A percentile compares a stretch with the other conserved stretches of the same genome.
phyloP scores from a whole-genome alignment of 2,329 filamentous ascomycete species.

The Magnaporthales sp. region DNA sequence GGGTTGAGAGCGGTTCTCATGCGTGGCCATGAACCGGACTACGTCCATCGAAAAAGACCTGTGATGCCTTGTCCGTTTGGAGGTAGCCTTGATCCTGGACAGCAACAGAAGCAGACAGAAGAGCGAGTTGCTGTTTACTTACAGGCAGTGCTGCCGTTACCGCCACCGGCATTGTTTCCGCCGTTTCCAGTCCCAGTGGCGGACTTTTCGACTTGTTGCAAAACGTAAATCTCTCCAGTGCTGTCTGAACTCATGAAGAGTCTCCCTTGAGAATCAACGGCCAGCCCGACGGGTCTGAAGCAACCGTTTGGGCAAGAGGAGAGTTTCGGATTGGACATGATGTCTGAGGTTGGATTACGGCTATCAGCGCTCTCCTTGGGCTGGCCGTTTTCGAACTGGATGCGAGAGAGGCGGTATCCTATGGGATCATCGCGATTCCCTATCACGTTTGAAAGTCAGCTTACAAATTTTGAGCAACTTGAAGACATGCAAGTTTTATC shows the following conservation, averaged over 20 bases:
- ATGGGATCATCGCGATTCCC: conserved; percentile 30
- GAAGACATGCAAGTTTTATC: not conserved
- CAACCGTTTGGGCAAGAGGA: conserved; percentile 45
- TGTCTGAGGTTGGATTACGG: conserved; percentile 36
- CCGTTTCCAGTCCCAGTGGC: conserved; percentile 6
- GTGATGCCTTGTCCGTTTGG: not conserved
- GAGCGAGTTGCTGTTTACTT: not conserved
- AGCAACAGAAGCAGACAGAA: not conserved
- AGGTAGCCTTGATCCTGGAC: not conserved
- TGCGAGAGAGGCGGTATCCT: conserved; percentile 35
- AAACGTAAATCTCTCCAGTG: conserved; percentile 58
- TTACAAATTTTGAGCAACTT: not conserved
- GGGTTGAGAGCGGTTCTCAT: not conserved
- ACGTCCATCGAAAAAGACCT: not conserved
- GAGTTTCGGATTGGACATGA: conserved; percentile 47
- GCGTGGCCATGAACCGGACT: not conserved
- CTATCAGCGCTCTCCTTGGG: conserved; percentile 31
- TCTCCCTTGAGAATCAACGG: conserved; percentile 39
- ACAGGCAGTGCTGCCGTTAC: not conserved
- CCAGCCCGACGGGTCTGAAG: conserved; percentile 55
- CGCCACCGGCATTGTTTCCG: not conserved
- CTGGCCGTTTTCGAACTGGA: conserved; percentile 33
- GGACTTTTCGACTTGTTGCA: conserved; percentile 21
- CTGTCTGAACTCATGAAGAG: conserved; percentile 55
- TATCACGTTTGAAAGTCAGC: not conserved